These are phyloP conservation scores for Panicum virgatum DNA, from an alignment of 202 grass and related monocot species.

Conservation along the genomic window DNA sequence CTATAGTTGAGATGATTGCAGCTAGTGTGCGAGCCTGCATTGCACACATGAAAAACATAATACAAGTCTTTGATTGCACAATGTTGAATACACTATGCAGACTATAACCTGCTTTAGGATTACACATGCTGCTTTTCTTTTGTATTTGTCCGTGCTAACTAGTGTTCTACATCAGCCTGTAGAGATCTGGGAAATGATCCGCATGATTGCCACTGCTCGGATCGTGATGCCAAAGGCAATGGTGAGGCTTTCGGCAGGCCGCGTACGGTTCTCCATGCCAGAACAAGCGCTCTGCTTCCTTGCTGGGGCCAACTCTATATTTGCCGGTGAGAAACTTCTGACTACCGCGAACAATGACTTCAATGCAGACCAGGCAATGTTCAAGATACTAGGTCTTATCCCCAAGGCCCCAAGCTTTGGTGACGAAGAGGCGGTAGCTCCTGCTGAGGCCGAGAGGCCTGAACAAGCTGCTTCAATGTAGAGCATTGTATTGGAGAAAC, in stretches of 20 bases:
- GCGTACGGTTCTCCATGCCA: constrained; percentile 91
- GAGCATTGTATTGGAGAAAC: constrained; percentile 17
- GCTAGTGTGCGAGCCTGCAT: background rate
- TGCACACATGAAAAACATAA: background rate
- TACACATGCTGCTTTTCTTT: background rate
- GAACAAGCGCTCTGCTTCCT: constrained; percentile 93
- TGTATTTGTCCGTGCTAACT: constrained; percentile 7
- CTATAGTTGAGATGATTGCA: constrained; percentile 3
- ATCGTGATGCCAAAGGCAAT: constrained; percentile 94
- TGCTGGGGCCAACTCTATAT: constrained; percentile 95
- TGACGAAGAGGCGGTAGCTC: constrained; percentile 11
- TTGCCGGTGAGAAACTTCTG: constrained; percentile 89
- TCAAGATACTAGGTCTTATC: constrained; percentile 87
- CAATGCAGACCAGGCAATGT: constrained; percentile 82
- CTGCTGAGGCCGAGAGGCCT: constrained; percentile 19
- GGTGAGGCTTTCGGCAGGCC: constrained; percentile 91
- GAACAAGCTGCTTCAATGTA: constrained; percentile 61
- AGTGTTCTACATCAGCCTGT: constrained; percentile 64
- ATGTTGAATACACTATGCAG: background rate
- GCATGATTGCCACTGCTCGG: constrained; percentile 90
- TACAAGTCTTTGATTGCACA: background rate
- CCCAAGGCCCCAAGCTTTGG: constrained; percentile 78
- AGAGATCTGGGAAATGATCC: constrained; percentile 99
- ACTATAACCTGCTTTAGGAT: background rate
- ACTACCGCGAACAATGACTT: constrained; percentile 95